Base-by-base conservation (phyloP, 2,329 filamentous ascomycete species). In the Fusarium sp. region DNA sequence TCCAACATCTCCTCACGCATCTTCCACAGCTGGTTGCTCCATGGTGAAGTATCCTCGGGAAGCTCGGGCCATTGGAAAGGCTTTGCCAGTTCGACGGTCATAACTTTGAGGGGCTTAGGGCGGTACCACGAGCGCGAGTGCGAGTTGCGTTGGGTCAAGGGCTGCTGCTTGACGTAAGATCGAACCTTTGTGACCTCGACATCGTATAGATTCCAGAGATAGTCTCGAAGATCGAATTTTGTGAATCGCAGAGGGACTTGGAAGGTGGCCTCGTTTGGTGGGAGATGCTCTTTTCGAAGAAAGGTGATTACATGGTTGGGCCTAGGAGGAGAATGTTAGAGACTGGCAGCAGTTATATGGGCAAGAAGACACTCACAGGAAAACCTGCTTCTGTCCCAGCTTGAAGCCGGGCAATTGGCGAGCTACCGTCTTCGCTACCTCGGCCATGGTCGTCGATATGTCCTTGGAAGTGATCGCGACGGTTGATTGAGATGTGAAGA, bases 191-290 rank as follows among this genome's bases (percentile, higher is more conserved):
- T 82, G 54, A 90, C 88, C 68, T 90, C 86, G 65, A 98, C 90
- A 63, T 87, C 85, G 84, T 99, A 99, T 43, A 87, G 87, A 79
- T 97, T 90, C 82, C 88, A 92, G 65, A 99, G 90, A 83, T 98
- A 99, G 83, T 97, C 94, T 79, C 94, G 92, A 41, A 99, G 83
- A 79, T 99, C 96, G 80, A 98, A 90, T 82, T 99, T 99, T 85
- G 93, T 97, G 85, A 97, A 94, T 73, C 88, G 89, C 73, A 98
- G 86, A 13, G 96, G 96, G 32, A 97, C 95, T 75, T 90, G 86
- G 87, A 99, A 99, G 74, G 90, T 91, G 67, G 95, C 96, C 78
- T 92, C 93, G 78, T 89, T 91, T 20, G 94, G 89, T 9, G 92
- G 90, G 54, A 92, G 87, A 71, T 87, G 84, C 30, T 88, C 87